Evolutionary conservation across 2,329 filamentous ascomycete genomes (phyloP), one percentile per base, ranked within the genome.

Genomic region (Ramularia collo-cygni): DNA sequence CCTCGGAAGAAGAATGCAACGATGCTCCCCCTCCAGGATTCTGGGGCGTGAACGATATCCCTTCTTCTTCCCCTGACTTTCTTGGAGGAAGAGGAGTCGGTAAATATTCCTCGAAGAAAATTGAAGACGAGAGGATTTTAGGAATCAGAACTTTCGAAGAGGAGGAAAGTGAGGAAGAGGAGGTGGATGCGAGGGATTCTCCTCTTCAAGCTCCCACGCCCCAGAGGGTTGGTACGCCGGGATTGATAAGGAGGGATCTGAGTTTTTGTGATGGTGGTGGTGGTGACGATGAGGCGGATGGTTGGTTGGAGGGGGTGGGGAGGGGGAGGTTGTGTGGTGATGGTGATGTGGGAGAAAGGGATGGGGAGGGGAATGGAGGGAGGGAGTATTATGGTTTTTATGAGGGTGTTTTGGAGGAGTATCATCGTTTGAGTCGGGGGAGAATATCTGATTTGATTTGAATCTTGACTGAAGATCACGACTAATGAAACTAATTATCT

Each of bases 381-480:
- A 54, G 47, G 2, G 37, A n/a, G 14, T 54, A 51, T 35, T 56
- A 56, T 38, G 51, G 40, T 4, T 56, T 53, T 26, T 56, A 52
- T 28, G 49, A 54, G 35, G 47, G 39, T 9, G 31, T 56, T 1
- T 29, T 51, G 39, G 31, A 37, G 7, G 48, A 50, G 14, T 53
- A 54, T 10, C 21, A 10, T 24, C 21, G n/a, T n/a, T n/a, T n/a
- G n/a, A n/a, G n/a, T n/a, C n/a, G n/a, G n/a, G n/a, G n/a, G n/a
- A n/a, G n/a, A n/a, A n/a, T n/a, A n/a, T n/a, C n/a, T n/a, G n/a
- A n/a, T n/a, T n/a, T n/a, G n/a, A n/a, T n/a, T n/a, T n/a, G n/a
- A n/a, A n/a, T n/a, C n/a, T n/a, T n/a, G n/a, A n/a, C n/a, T n/a
- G n/a, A n/a, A n/a, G n/a, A n/a, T n/a, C n/a, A n/a, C n/a, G n/a